Percentiles rank a stretch among this genome's conserved stretches.
Conservation (phyloP, 768 basidiomycete species). For the Mycena kentingensis region DNA sequence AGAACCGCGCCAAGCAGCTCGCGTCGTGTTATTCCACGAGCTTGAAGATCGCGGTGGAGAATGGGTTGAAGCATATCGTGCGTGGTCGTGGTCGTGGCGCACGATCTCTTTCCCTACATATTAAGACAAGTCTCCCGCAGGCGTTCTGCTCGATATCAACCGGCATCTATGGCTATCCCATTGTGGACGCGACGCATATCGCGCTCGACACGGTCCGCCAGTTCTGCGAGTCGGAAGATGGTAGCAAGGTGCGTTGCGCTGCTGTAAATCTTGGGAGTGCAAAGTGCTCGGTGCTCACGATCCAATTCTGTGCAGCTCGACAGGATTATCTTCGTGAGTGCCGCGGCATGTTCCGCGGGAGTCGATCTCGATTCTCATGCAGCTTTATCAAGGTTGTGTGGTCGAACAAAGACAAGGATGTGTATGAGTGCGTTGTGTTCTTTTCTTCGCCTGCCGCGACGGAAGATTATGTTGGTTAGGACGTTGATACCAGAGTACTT, state of each 20-base stretch:
- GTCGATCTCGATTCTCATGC: too few species aligned
- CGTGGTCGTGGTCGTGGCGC: slow-evolving; percentile 24
- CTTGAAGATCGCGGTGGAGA: slow-evolving; percentile 60
- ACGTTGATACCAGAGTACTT: slow-evolving; percentile 66
- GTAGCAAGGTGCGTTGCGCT: slow-evolving; percentile 47
- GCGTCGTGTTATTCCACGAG: slow-evolving; percentile 70
- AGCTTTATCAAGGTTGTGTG: slow-evolving; percentile 49
- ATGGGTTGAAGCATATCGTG: slow-evolving; percentile 66
- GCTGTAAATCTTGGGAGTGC: slow-evolving; percentile 2
- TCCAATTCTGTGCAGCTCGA: slow-evolving; percentile 50
- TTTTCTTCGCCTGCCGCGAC: background rate
- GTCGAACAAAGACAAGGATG: slow-evolving; percentile 59
- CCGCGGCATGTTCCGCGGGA: too few species aligned
- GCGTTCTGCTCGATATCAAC: slow-evolving; percentile 84
- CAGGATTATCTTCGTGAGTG: slow-evolving; percentile 67
- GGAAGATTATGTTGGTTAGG: slow-evolving; percentile 26
- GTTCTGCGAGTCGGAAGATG: slow-evolving; percentile 56
- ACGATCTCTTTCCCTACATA: background rate
- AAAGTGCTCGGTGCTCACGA: background rate
- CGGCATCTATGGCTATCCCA: slow-evolving; percentile 78
- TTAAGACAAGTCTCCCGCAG: slow-evolving; percentile 41
- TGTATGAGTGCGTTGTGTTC: slow-evolving; percentile 64
- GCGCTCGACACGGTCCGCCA: slow-evolving; percentile 61
- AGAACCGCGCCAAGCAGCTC: slow-evolving; percentile 53
- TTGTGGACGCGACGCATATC: slow-evolving; percentile 68